These are phyloP conservation scores for Funneliformis geosporum DNA, from an alignment of 192 early-diverging fungal species.

Conservation along the genomic window DNA sequence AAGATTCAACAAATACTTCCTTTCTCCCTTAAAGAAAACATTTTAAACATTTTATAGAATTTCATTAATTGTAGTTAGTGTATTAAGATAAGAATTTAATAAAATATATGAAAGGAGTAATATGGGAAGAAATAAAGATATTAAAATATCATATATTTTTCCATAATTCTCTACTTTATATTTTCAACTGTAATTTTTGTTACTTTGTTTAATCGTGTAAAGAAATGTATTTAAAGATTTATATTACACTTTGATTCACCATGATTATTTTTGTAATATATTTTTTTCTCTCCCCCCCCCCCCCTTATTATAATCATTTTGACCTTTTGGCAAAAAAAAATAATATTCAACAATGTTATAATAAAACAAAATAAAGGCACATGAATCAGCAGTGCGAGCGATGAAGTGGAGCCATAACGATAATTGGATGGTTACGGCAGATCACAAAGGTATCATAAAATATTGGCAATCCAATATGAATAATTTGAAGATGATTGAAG, in stretches of 20 bases:
- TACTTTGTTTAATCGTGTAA: not conserved
- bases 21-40: not conserved
- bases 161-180: not conserved
- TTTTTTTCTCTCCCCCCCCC: not conserved
- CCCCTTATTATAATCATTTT: not conserved
- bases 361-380: constrained; percentile 56
- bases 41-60: not conserved
- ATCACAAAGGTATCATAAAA: constrained; percentile 90
- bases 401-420: constrained; percentile 98
- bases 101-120: not conserved
- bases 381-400: constrained; percentile 89
- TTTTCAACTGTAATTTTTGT: not conserved
- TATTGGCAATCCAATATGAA: constrained; percentile 98
- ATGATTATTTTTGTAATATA: not conserved
- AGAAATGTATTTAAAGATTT: not conserved
- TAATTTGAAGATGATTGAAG: constrained; percentile 84
- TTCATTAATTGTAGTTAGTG: not conserved
- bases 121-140: not conserved
- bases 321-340: not conserved
- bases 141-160: not conserved
- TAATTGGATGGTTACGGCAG: constrained; percentile 93
- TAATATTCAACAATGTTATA: constrained; percentile 9
- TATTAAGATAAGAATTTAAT: not conserved
- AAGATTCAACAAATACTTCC: not conserved
- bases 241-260: not conserved